These are phyloP conservation scores for Suillus cothurnatus DNA, from an alignment of 768 basidiomycete genomes.

Conservation along the genomic window DNA sequence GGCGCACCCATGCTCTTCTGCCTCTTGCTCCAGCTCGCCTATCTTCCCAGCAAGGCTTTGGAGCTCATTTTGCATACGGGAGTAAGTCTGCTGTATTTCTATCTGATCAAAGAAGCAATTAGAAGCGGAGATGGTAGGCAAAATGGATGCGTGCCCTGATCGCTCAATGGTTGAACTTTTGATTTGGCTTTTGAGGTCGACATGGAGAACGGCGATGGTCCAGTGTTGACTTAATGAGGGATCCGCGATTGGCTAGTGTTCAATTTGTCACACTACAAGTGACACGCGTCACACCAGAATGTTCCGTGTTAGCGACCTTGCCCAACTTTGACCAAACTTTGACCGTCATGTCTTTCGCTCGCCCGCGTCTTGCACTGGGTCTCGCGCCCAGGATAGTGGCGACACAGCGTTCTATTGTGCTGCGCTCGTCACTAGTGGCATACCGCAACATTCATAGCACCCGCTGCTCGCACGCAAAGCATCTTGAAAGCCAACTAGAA, in stretches of 20 bases:
- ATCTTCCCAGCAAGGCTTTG: slow-evolving; percentile 94
- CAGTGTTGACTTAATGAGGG: slow-evolving; percentile 14
- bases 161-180: slow-evolving; percentile 59
- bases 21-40: slow-evolving; percentile 92
- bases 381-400: slow-evolving; percentile 47
- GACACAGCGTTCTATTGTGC: slow-evolving; percentile 26
- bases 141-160: slow-evolving; percentile 62
- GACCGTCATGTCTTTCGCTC: slow-evolving; percentile 58
- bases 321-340: slow-evolving; percentile 45
- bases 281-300: slow-evolving; percentile 29
- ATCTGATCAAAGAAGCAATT: slow-evolving; percentile 50
- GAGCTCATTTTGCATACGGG: slow-evolving; percentile 83
- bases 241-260: slow-evolving; percentile 30
- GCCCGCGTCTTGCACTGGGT: slow-evolving; percentile 52
- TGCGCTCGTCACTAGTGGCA: slow-evolving; percentile 41
- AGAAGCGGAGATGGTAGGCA: slow-evolving; percentile 15
- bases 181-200: slow-evolving; percentile 58
- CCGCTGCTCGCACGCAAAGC: slow-evolving; percentile 24
- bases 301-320: slow-evolving; percentile 29
- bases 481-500: slow-evolving; percentile 20
- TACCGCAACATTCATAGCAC: slow-evolving; percentile 42
- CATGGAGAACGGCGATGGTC: slow-evolving; percentile 33
- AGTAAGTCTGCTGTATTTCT: slow-evolving; percentile 86
- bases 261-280: slow-evolving; percentile 30
- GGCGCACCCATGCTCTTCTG: slow-evolving; percentile 90